Evolutionary conservation across 129 eudicot species (phyloP), one percentile per base, ranked within the genome.

Genomic region (Pseudognaphalium luteoalbum): DNA sequence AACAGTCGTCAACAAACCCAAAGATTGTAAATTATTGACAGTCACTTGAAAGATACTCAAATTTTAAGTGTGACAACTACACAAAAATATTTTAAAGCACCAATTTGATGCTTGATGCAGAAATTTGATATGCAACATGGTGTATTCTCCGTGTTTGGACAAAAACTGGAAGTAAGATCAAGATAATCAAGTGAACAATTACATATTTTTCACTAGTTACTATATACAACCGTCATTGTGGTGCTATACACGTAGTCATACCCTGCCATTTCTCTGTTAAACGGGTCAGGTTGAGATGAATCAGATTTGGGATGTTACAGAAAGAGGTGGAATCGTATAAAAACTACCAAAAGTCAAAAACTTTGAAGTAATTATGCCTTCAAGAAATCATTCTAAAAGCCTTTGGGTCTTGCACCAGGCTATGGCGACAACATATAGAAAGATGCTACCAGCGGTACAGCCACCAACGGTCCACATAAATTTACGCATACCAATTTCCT

Each of bases 151-250:
- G 32, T 7, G 41, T 10, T 29, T 68, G 10, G 16, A 8, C 32
- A 34, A 19, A 35, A 72, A 54, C 12, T 8, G n/a, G 44, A 72
- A 30, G 50, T 10, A 72, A n/a, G 32, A 54, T 72, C 34, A 30
- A 30, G 19, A 12, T 15, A 17, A 51, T 51, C 29, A 20, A 58
- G 63, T 58, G 5, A 33, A 65, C 16, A 32, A 6, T 39, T 12
- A 63, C 22, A 33, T 15, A 34, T 33, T 30, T 64, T 33, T 14
- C 33, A 34, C 9, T 30, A 65, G 47, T 34, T 65, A 65, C 28
- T 34, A 16, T 65, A 65, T 33, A 62, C 50, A 35, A 29, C 64
- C 21, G 10, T 63, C 71, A 75, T 63, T 30, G 71, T 12, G 71
- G 44, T 74, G 68, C 59, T 74, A 60, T 25, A 62, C 29, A 61